Percentiles rank a stretch among this genome's conserved stretches.
phyloP scores from a whole-genome alignment of 2,329 filamentous ascomycete species.

The Trichoderma aggressivum region DNA sequence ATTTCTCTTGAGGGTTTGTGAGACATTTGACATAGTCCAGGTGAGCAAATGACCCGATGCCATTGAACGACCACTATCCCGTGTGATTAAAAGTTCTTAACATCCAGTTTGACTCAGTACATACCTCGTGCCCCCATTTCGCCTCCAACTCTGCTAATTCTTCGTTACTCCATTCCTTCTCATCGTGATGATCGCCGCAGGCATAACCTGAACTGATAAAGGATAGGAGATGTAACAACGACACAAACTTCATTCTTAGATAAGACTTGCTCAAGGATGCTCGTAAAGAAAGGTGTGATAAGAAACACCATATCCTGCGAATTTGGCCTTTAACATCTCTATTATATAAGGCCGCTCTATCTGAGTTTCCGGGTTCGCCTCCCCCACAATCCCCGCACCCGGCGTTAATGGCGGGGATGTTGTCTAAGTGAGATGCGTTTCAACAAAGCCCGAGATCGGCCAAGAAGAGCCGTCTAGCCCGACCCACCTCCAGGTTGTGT shows the following conservation, averaged over 20 bases:
- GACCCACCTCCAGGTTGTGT: not conserved
- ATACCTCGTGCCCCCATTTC: conserved; percentile 58
- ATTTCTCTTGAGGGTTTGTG: conserved; percentile 59
- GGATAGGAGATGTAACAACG: not conserved
- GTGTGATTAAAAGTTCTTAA: not conserved
- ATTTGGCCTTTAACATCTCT: not conserved
- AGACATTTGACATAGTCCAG: conserved; percentile 67
- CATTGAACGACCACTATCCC: conserved; percentile 54
- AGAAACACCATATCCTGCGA: not conserved
- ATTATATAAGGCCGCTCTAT: not conserved
- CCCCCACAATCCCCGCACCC: not conserved
- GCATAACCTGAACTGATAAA: not conserved
- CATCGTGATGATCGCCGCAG: conserved; percentile 28
- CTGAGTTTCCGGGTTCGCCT: not conserved
- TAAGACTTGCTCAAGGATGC: not conserved
- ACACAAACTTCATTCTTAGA: not conserved
- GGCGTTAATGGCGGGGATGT: conserved; percentile 6
- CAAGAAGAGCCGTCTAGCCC: not conserved
- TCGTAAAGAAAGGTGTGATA: not conserved
- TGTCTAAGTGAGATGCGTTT: not conserved
- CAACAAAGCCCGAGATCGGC: conserved; percentile 5
- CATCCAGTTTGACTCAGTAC: conserved; percentile 20
- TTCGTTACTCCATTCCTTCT: conserved; percentile 47
- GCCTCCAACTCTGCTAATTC: conserved; percentile 50
- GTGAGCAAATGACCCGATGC: conserved; percentile 74